A percentile compares a stretch with the other conserved stretches of the same genome.
phyloP scores from a whole-genome alignment of 1,284 basidiomycete species.

The Sparassis latifolia region DNA sequence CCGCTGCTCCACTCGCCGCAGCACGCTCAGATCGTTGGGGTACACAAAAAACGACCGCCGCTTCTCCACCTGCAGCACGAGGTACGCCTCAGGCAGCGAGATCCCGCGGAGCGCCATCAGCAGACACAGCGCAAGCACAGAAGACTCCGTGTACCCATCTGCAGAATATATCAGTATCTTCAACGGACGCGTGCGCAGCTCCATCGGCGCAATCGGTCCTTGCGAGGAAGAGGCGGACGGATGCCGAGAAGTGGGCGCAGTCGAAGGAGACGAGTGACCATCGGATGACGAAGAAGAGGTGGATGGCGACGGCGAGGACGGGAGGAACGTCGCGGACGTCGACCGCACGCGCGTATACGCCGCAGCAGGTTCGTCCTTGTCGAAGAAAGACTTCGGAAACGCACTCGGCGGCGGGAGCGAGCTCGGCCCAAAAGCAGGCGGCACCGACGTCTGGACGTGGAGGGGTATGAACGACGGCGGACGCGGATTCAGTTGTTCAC shows the following conservation, averaged over 20 bases:
- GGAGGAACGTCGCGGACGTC: constrained; percentile 24
- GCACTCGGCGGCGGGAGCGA: constrained; percentile 25
- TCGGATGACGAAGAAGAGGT: constrained; percentile 9
- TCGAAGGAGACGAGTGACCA: neutral
- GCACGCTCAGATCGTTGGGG: constrained; percentile 70
- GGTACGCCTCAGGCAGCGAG: constrained; percentile 83
- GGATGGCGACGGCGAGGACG: constrained; percentile 24
- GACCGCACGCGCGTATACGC: constrained; percentile 24
- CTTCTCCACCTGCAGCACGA: constrained; percentile 72
- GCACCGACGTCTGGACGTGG: constrained; percentile 4
- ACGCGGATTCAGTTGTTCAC: constrained; percentile 14
- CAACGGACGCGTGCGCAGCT: constrained; percentile 44
- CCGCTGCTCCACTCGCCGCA: constrained; percentile 68
- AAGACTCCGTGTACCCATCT: constrained; percentile 90
- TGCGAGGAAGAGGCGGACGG: constrained; percentile 1
- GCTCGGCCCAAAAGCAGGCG: constrained; percentile 19
- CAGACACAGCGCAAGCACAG: constrained; percentile 81
- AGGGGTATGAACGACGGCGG: constrained; percentile 6
- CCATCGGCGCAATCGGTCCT: neutral
- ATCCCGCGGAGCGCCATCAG: constrained; percentile 77
- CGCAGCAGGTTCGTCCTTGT: constrained; percentile 9
- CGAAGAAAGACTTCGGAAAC: constrained; percentile 24
- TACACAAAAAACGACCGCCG: constrained; percentile 89
- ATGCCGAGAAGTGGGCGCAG: neutral
- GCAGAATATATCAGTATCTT: constrained; percentile 70